Evolutionary conservation across 495 filamentous ascomycete genomes (phyloP).

Genomic region (Zalerion maritima): DNA sequence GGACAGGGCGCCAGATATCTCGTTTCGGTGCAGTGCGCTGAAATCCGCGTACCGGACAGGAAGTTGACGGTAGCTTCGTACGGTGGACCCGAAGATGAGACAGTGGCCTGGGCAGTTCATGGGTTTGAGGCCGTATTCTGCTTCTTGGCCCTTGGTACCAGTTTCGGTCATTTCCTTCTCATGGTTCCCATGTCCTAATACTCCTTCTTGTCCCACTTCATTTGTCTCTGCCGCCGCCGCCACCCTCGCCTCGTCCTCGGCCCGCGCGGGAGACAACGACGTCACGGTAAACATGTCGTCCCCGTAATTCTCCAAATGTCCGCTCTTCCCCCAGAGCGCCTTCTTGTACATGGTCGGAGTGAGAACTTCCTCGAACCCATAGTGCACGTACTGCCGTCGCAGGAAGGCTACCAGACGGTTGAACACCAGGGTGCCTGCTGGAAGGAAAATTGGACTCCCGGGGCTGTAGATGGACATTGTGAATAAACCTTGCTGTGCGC

Average conservation of each 20-base stretch:
- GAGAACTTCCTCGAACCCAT: constrained; percentile 83
- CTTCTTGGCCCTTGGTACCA: constrained; percentile 52
- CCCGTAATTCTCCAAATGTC: constrained; percentile 87
- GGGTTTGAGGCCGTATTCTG: constrained; percentile 82
- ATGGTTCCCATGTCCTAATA: not conserved
- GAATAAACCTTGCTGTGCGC: constrained; percentile 60
- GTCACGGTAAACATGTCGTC: constrained; percentile 91
- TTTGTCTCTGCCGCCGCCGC: constrained; percentile 15
- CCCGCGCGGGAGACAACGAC: constrained; percentile 36
- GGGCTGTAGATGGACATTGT: constrained; percentile 67
- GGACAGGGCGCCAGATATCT: constrained; percentile 70
- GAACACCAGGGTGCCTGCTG: constrained; percentile 72
- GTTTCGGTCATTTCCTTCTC: constrained; percentile 24
- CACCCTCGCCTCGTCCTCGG: too few relatives aligned
- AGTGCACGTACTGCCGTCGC: constrained; percentile 70
- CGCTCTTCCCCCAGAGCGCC: constrained; percentile 75
- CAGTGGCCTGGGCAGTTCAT: constrained; percentile 98
- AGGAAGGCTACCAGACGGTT: constrained; percentile 78
- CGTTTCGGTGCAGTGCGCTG: constrained; percentile 81
- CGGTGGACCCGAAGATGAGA: constrained; percentile 60
- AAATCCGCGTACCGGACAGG: constrained; percentile 90
- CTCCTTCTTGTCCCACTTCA: constrained; percentile 10
- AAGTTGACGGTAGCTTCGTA: constrained; percentile 64
- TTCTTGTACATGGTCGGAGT: constrained; percentile 92
- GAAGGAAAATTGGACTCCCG: constrained; percentile 78